phyloP scores from a whole-genome alignment of 768 basidiomycete species.

The Chalciporus piperatus region DNA sequence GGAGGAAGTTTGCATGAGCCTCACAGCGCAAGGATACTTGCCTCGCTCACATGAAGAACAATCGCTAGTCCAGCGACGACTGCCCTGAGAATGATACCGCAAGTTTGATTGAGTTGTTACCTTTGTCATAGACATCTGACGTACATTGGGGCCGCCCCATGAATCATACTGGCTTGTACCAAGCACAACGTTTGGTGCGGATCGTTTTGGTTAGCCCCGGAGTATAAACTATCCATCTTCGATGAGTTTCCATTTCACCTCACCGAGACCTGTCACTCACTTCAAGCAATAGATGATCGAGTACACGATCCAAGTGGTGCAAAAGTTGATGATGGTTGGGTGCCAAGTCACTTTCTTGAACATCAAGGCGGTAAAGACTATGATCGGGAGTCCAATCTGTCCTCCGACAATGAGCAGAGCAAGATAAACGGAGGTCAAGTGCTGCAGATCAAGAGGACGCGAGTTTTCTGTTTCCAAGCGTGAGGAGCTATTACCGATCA shows the following conservation, averaged over 20 bases:
- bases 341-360: constrained; percentile 44
- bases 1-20: neutral
- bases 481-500: neutral
- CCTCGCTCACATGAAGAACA: constrained; percentile 38
- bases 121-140: constrained; percentile 15
- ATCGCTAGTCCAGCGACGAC: constrained; percentile 39
- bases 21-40: neutral
- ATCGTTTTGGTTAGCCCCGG: constrained; percentile 21
- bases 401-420: constrained; percentile 51
- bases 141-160: constrained; percentile 54
- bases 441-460: constrained; percentile 21
- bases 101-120: neutral
- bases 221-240: constrained; percentile 31
- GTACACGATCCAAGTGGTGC: constrained; percentile 53
- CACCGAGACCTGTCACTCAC: constrained; percentile 35
- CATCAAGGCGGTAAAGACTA: constrained; percentile 44
- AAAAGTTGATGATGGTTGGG: constrained; percentile 56
- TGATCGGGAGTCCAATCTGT: constrained; percentile 48
- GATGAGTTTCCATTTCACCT: constrained; percentile 8
- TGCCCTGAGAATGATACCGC: constrained; percentile 32
- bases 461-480: constrained; percentile 2
- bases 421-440: constrained; percentile 40
- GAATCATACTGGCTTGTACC: constrained; percentile 50
- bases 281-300: constrained; percentile 49
- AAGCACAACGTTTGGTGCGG: constrained; percentile 39